Conservation (phyloP, 139 green algal genomes). For the Chlorella sp. region DNA sequence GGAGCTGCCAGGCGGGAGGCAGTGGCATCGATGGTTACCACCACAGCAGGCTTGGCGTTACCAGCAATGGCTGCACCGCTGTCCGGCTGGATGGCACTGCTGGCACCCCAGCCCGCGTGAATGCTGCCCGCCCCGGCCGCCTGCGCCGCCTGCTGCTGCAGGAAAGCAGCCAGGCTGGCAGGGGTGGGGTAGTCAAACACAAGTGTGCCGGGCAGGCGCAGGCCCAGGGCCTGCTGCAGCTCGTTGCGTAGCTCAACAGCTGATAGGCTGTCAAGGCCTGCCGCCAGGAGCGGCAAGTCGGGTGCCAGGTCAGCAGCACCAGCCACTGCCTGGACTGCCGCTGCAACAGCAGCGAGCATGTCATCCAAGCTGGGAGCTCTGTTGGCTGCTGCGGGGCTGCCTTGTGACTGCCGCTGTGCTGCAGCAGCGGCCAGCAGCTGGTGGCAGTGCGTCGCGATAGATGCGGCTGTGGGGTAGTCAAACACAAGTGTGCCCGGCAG, state of each 20-base stretch:
- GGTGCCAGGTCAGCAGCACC: background rate
- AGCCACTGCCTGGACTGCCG: background rate
- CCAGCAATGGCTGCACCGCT: no score
- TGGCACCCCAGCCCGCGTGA: no score
- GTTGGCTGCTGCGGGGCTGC: background rate
- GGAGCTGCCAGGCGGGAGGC: slow-evolving; percentile 25
- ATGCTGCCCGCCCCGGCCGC: background rate
- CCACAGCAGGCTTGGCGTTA: no score
- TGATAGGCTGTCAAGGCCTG: slow-evolving; percentile 58
- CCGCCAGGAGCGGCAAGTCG: slow-evolving; percentile 55
- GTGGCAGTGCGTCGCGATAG: slow-evolving; percentile 32
- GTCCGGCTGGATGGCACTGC: no score
- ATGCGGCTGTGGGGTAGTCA: slow-evolving; percentile 59
- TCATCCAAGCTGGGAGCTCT: background rate
- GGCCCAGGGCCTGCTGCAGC: slow-evolving; percentile 19
- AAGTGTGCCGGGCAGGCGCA: slow-evolving; percentile 45
- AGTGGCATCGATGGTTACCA: slow-evolving; percentile 16
- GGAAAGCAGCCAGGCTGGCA: slow-evolving; percentile 25
- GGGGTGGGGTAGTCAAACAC: slow-evolving; percentile 75
- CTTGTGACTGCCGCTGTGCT: background rate
- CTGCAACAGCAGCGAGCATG: background rate
- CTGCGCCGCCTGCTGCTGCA: background rate
- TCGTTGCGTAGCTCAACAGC: slow-evolving; percentile 50
- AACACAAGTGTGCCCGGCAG: slow-evolving; percentile 55
- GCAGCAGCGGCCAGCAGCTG: background rate